Conservation (phyloP, 768 basidiomycete genomes). For the Hericium alpestre region DNA sequence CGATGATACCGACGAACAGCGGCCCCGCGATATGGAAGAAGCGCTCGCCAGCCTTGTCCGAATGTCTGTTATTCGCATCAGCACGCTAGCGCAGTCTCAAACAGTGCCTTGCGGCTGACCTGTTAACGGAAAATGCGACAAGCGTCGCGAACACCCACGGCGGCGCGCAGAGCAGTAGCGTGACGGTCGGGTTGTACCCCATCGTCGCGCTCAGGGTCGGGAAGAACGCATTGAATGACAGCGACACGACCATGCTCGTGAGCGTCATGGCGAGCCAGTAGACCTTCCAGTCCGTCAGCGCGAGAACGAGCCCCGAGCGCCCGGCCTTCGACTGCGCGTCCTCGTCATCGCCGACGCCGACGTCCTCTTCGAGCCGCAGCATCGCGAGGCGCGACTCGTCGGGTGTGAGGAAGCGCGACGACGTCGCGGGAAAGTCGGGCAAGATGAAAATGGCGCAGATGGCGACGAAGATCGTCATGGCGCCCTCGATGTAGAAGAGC, state of each 20-base stretch:
- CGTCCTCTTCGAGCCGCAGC: constrained; percentile 55
- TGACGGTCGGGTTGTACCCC: constrained; percentile 52
- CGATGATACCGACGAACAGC: constrained; percentile 48
- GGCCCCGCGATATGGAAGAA: constrained; percentile 53
- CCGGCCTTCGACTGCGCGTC: constrained; percentile 22
- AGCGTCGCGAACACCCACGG: constrained; percentile 60
- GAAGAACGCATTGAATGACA: constrained; percentile 76
- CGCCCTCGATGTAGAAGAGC: constrained; percentile 64
- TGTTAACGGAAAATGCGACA: constrained; percentile 40
- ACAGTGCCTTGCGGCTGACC: constrained; percentile 22
- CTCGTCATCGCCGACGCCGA: constrained; percentile 36
- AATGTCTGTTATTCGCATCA: constrained; percentile 35
- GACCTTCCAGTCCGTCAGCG: constrained; percentile 71
- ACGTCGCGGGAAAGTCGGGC: constrained; percentile 63
- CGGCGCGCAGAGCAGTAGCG: constrained; percentile 68
- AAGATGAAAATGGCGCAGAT: constrained; percentile 50
- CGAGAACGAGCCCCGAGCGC: constrained; percentile 40
- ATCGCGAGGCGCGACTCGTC: constrained; percentile 47
- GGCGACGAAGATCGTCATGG: constrained; percentile 43
- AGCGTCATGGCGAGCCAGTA: constrained; percentile 69
- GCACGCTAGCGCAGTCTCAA: background rate
- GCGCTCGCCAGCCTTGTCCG: constrained; percentile 62
- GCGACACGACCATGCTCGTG: constrained; percentile 46
- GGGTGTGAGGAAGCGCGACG: constrained; percentile 47
- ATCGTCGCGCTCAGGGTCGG: constrained; percentile 68